Percentiles rank a stretch among this genome's conserved stretches.
Conservation (phyloP, 768 basidiomycete species). For the Psilocybe sp. region DNA sequence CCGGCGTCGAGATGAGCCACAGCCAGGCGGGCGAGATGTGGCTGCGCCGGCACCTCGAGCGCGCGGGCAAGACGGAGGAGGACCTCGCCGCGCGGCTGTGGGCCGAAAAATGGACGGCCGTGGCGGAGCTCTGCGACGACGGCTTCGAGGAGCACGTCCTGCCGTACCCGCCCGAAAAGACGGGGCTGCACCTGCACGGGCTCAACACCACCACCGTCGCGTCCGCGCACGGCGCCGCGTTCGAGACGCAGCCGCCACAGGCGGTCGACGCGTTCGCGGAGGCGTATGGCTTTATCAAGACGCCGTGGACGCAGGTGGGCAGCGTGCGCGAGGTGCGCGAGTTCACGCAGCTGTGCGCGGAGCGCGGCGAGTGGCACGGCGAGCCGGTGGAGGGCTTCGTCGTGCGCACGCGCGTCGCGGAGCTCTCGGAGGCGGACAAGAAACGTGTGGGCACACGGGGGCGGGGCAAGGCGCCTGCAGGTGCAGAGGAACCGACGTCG, state of each 20-base stretch:
- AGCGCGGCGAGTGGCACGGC: slow-evolving; percentile 76
- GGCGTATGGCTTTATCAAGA: slow-evolving; percentile 90
- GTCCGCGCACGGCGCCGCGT: slow-evolving; percentile 49
- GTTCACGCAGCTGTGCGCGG: slow-evolving; percentile 69
- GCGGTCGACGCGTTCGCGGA: slow-evolving; percentile 77
- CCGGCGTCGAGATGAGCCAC: slow-evolving; percentile 52
- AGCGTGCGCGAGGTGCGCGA: slow-evolving; percentile 63
- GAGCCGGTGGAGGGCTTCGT: slow-evolving; percentile 93
- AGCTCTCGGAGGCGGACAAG: slow-evolving; percentile 30
- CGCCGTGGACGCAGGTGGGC: slow-evolving; percentile 53
- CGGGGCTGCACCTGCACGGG: slow-evolving; percentile 92
- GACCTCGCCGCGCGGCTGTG: slow-evolving; percentile 75
- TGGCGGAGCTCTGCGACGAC: slow-evolving; percentile 98
- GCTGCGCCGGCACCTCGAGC: slow-evolving; percentile 66
- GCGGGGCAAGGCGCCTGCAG: too few species aligned
- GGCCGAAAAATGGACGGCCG: slow-evolving; percentile 83
- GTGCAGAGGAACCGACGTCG: neutral
- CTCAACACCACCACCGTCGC: slow-evolving; percentile 46
- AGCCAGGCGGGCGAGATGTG: slow-evolving; percentile 83
- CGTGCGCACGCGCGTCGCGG: slow-evolving; percentile 69
- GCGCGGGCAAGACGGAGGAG: slow-evolving; percentile 62
- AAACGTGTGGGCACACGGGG: neutral
- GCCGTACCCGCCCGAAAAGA: slow-evolving; percentile 72
- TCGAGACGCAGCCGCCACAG: slow-evolving; percentile 67
- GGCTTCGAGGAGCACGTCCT: slow-evolving; percentile 97